Base-by-base conservation (phyloP, 2,329 filamentous ascomycete genomes). In the Talaromyces sp. region DNA sequence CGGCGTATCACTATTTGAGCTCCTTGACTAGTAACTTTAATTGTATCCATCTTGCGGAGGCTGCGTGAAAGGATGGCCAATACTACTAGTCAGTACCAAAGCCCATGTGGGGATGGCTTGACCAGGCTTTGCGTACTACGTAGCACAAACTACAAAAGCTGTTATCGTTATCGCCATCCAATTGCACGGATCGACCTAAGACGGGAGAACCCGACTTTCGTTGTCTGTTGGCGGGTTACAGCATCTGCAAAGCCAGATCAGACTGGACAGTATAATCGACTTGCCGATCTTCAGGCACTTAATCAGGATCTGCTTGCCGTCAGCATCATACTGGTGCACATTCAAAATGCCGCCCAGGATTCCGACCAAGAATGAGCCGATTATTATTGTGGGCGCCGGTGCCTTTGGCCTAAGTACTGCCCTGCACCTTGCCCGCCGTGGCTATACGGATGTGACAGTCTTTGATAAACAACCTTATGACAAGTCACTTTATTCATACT, bases 381-480 rank as follows among this genome's bases (percentile, higher is more conserved):
- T 73, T 35, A 52, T 72, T 24, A 69, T 74, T 11, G 51, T 70
- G 12, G 68, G 68, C 11, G 68, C 68, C 5, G 68, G 68, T 10
- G 62, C 67, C 31, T 70, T 70, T 51, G 68, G 68, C 31, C 65
- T 70, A 9, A 68, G 65, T n/a, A 69, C 75, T 9, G 79, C 79
- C 1, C 64, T 80, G 29, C 75, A 79, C 63, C 72, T 81, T 4
- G 74, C 74, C 9, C 68, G 71, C 54, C 67, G 77, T 11, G 81
- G 80, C 3, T 83, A 81, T 65, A 71, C 24, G 6, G 72, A 79
- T 61, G 72, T 83, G 27, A 81, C 74, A 9, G 74, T 83, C 9
- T 72, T 83, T 41, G 81, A 84, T 65, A 75, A 74, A 62, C 78
- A 82, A 64, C 69, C 75, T 19, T 72, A 80, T 35, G 71, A 77